These are phyloP conservation scores for Coccomyxa sp. DNA, from an alignment of 139 green algal genomes.

Conservation along the genomic window DNA sequence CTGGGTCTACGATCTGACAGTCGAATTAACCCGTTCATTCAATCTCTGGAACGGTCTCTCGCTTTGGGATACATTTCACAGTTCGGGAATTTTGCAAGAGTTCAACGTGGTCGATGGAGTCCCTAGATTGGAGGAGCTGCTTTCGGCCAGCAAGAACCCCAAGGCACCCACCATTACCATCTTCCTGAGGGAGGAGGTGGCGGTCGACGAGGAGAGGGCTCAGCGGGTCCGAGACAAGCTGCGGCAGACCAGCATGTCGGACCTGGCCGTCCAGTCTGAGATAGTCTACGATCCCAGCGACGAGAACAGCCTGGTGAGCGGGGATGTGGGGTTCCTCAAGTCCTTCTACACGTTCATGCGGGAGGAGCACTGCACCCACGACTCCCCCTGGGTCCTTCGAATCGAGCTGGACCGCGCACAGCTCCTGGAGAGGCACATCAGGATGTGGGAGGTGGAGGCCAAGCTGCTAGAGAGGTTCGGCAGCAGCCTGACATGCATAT, in stretches of 20 bases:
- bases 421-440: not conserved
- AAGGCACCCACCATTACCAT: not conserved
- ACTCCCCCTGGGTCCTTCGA: not conserved
- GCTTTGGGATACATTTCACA: not conserved
- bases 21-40: constrained; percentile 1
- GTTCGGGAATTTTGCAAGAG: not conserved
- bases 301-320: not conserved
- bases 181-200: not conserved
- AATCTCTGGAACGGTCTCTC: not conserved
- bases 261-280: not conserved
- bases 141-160: not conserved
- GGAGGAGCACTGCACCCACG: not conserved
- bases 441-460: not conserved
- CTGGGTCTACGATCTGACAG: not conserved
- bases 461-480: not conserved
- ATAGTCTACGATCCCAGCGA: not conserved
- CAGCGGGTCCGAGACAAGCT: not conserved
- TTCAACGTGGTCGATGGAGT: not conserved
- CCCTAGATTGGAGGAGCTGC: not conserved
- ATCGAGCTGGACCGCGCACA: not conserved
- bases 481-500: not conserved
- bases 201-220: not conserved
- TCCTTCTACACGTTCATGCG: not conserved
- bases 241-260: not conserved
- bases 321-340: not conserved